Base-by-base conservation (phyloP, 2,329 filamentous ascomycete genomes). In the Diaporthe capsici region DNA sequence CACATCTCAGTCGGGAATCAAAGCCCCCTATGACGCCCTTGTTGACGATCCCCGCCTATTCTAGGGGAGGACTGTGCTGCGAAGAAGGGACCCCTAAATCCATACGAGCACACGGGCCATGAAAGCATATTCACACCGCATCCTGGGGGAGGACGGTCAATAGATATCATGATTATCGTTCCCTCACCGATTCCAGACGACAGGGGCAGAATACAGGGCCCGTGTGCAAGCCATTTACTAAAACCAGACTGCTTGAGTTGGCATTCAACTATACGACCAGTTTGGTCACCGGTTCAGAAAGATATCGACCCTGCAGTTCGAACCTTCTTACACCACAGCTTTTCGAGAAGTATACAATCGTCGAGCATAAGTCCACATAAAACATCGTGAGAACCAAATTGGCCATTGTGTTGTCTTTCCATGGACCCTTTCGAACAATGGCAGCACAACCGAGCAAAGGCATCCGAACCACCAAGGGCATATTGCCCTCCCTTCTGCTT, bases 101-200 rank as follows among this genome's bases (percentile, higher is more conserved):
- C 65, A 49, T 20, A 53, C 65, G 22, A 53, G 49, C 65, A 53
- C 65, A 68, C 65, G 65, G 65, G 20, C 65, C 65, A 55, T 20
- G 65, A 53, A n/a, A 39, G 63, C 44, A 53, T 53, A 49, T 25
- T 53, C 47, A 68, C 65, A 68, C 65, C 65, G 65, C 65, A 68
- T 15, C 13, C 15, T 53, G 22, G 10, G 22, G 22, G 20, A 8
- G 34, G 25, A 28, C 25, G 44, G 31, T 25, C 22, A 39, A 68
- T 53, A 10, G 25, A 68, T 53, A 12, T 37, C 44, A 25, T 55
- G 49, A 55, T 70, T 55, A n/a, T 68, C 31, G 31, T 51, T 39
- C 31, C 22, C 34, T 42, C 49, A 20, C 65, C 65, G n/a, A 39
- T n/a, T 31, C 34, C 34, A 20, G n/a, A 22, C 13, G 28, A 55